Base-by-base conservation (phyloP, 305 asterid species). In the Fraxinus baroniana region DNA sequence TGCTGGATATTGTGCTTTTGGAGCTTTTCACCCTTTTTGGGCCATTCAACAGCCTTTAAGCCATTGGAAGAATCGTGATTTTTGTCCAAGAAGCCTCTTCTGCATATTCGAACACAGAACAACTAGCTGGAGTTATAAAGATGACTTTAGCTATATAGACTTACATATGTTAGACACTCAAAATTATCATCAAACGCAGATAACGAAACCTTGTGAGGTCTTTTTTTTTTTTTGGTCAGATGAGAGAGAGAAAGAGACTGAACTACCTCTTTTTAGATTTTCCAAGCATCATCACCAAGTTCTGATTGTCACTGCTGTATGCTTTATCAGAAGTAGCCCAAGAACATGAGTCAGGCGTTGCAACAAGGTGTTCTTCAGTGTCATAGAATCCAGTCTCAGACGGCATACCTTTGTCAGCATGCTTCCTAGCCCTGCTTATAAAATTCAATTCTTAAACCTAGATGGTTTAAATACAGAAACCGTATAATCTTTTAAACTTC, bases 281-380 rank as follows among this genome's bases (percentile, higher is more conserved):
- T 60, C 93, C 91, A 39, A 76, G 88, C 83, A 85, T 52, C 75
- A 77, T 66, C 79, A 87, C 90, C 77, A 83, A 80, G 83, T 86
- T 89, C 77, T 86, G 91, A 83, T 84, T 86, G 77, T 93, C 94
- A 60, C 89, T 91, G 79, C 94, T 87, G 80, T 86, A 89, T 78
- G 89, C 91, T 77, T 84, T 85, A 84, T 92, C 97, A 52, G 93
- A 90, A 85, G 88, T 88, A 74, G 85, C 90, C 93, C 90, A 87
- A 81, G 97, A 92, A 89, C 87, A 82, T 32, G 97, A 90, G 81
- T 92, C 97, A 33, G 97, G 96, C 33, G 97, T 86, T 78, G 87
- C 87, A 79, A 84, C 91, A 83, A 83, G 85, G 81, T 88, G 87
- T 83, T 93, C 97, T 80, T 88, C 95, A 66, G 80, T 81, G 36